Conservation (phyloP, 2,329 filamentous ascomycete species). For the Ophiocordyceps camponoti-rufipedis region DNA sequence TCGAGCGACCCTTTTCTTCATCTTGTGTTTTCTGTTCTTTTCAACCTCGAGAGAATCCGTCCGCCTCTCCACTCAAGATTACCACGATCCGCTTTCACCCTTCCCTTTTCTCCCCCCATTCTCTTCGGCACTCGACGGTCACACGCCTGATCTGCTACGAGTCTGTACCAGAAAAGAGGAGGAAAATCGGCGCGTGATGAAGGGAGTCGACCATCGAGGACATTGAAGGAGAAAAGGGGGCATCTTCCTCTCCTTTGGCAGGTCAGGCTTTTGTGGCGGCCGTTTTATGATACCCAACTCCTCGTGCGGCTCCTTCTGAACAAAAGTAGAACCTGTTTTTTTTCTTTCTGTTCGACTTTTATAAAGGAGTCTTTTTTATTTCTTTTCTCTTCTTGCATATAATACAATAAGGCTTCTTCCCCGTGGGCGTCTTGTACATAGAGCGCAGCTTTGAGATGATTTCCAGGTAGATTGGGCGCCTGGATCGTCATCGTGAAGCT, state of each 20-base stretch:
- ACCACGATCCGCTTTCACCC: too few relatives aligned
- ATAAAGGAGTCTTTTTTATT: not conserved
- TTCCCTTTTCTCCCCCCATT: too few relatives aligned
- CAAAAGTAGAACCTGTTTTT: not conserved
- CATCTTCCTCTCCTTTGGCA: conserved; percentile 1
- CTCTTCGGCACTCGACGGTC: too few relatives aligned
- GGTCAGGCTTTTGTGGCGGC: conserved; percentile 7
- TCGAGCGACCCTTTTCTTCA: not conserved
- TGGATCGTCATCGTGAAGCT: too few relatives aligned
- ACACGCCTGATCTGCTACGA: too few relatives aligned
- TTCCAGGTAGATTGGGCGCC: too few relatives aligned
- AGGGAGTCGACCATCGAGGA: not conserved
- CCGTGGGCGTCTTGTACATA: too few relatives aligned
- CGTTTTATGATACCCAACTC: conserved; percentile 15
- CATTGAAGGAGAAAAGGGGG: not conserved
- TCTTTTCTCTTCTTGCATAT: too few relatives aligned
- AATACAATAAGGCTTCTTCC: too few relatives aligned
- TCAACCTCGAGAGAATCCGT: too few relatives aligned
- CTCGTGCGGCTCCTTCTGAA: not conserved
- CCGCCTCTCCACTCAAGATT: too few relatives aligned
- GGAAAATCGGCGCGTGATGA: not conserved
- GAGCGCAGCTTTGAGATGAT: too few relatives aligned
- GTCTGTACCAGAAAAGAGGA: not conserved
- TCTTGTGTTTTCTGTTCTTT: not conserved
- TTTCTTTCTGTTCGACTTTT: not conserved